phyloP scores from a whole-genome alignment of 345 rosid genomes.

The Acer negundo region DNA sequence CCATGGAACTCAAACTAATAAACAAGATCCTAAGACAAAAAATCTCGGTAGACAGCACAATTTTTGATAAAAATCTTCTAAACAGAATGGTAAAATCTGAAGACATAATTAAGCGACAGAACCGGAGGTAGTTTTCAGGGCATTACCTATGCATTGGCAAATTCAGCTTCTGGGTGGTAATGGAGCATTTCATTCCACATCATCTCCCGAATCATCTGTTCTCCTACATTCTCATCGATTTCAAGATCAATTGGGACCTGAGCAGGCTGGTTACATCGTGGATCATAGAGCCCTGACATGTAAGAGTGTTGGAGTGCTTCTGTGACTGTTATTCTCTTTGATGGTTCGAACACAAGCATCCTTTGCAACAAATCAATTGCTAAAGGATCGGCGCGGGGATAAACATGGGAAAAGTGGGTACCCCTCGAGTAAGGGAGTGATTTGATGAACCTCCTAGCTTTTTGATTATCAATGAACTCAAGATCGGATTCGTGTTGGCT shows the following conservation, averaged over 20 bases:
- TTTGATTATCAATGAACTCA: slow-evolving; percentile 70
- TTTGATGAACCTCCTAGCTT: slow-evolving; percentile 63
- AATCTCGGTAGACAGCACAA: slow-evolving; percentile 16
- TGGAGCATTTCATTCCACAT: slow-evolving; percentile 81
- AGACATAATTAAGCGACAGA: slow-evolving; percentile 13
- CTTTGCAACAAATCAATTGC: slow-evolving; percentile 73
- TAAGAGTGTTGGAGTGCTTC: slow-evolving; percentile 87
- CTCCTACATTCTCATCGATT: slow-evolving; percentile 63
- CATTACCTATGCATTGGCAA: slow-evolving; percentile 28
- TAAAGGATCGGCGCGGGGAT: slow-evolving; percentile 69
- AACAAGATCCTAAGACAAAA: slow-evolving; percentile 11
- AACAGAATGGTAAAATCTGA: slow-evolving; percentile 7
- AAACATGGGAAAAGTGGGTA: slow-evolving; percentile 49
- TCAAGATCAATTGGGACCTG: slow-evolving; percentile 63
- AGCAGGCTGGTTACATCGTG: slow-evolving; percentile 63
- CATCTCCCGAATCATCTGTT: slow-evolving; percentile 63
- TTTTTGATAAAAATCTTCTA: slow-evolving; percentile 9
- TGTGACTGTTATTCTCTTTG: slow-evolving; percentile 65
- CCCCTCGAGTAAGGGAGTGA: slow-evolving; percentile 69
- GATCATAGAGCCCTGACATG: slow-evolving; percentile 66
- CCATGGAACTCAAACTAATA: slow-evolving; percentile 18
- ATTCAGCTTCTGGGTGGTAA: slow-evolving; percentile 67
- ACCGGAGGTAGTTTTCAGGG: neutral
- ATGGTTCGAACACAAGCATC: slow-evolving; percentile 84
- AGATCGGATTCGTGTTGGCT: slow-evolving; percentile 69